Conservation (phyloP, 768 basidiomycete species). For the Cyclocybe cylindracea region DNA sequence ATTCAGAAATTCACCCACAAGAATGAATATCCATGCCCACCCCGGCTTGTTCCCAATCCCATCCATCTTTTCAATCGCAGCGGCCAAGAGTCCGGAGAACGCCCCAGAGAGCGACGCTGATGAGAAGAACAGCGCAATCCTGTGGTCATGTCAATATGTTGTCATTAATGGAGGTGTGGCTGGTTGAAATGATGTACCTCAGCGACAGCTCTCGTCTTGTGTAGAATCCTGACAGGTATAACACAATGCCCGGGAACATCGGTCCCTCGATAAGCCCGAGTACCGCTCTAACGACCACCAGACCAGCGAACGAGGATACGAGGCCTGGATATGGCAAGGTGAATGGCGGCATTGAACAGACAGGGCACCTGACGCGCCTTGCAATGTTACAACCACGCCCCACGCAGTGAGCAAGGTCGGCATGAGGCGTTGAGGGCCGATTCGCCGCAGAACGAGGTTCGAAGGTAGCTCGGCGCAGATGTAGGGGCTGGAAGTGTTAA, state of each 20-base stretch:
- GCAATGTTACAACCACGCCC: constrained; percentile 49
- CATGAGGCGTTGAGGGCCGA: constrained; percentile 51
- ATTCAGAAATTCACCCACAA: constrained; percentile 14
- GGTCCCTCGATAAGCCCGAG: constrained; percentile 55
- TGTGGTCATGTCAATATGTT: neutral
- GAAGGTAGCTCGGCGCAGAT: constrained; percentile 49
- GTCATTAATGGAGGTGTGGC: neutral
- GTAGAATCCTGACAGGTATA: constrained; percentile 43
- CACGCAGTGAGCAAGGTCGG: constrained; percentile 49
- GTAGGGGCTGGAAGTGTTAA: constrained; percentile 31
- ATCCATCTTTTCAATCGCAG: constrained; percentile 58
- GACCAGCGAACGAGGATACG: constrained; percentile 45
- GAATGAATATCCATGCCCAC: constrained; percentile 49
- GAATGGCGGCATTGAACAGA: too few relatives aligned
- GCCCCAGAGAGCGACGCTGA: constrained; percentile 45
- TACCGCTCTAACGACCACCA: constrained; percentile 51
- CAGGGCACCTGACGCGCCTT: constrained; percentile 32
- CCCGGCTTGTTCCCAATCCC: constrained; percentile 50
- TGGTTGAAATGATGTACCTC: constrained; percentile 21
- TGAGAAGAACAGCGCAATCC: constrained; percentile 5
- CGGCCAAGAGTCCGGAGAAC: constrained; percentile 66
- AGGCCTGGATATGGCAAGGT: constrained; percentile 31
- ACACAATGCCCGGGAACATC: constrained; percentile 39
- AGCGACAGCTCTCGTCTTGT: constrained; percentile 33
- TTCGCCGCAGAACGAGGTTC: constrained; percentile 39